A percentile compares a stretch with the other conserved stretches of the same genome.
phyloP scores from a whole-genome alignment of 1,284 basidiomycete genomes.

The Vanrija humicola region DNA sequence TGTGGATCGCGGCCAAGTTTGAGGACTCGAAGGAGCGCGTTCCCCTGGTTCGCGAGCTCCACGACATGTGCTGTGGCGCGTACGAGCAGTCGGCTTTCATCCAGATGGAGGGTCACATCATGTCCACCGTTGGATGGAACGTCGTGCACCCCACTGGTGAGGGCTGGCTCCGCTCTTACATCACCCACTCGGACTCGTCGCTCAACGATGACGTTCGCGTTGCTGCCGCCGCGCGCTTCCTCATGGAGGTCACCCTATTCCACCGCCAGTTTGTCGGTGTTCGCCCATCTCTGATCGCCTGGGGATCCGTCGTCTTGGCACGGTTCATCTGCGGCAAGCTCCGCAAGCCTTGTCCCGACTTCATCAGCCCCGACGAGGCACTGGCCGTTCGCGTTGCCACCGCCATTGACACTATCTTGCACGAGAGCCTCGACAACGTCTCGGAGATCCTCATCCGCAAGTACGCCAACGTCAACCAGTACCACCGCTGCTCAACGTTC shows the following conservation, averaged over 20 bases:
- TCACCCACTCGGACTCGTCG: constrained; percentile 50
- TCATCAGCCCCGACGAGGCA: constrained; percentile 19
- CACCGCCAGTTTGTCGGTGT: constrained; percentile 90
- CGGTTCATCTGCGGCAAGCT: constrained; percentile 77
- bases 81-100: constrained; percentile 96
- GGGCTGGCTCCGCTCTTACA: constrained; percentile 75
- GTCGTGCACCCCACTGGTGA: constrained; percentile 98
- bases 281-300: constrained; percentile 78
- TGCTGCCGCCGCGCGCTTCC: constrained; percentile 89
- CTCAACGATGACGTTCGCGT: constrained; percentile 78
- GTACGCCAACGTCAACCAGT: constrained; percentile 84
- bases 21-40: constrained; percentile 99
- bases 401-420: constrained; percentile 76
- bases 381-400: constrained; percentile 57
- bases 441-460: constrained; percentile 95
- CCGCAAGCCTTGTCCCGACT: constrained; percentile 58
- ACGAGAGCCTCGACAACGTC: constrained; percentile 78
- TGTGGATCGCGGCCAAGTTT: constrained; percentile 99
- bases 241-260: constrained; percentile 98
- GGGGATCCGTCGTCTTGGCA: constrained; percentile 81
- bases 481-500: constrained; percentile 86
- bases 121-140: constrained; percentile 92
- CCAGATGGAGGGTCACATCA: constrained; percentile 93
- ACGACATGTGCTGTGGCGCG: constrained; percentile 88
- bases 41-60: constrained; percentile 88